Evolutionary conservation across 2,329 filamentous ascomycete species (phyloP).

Genomic region (Sordariomycetes sp.): DNA sequence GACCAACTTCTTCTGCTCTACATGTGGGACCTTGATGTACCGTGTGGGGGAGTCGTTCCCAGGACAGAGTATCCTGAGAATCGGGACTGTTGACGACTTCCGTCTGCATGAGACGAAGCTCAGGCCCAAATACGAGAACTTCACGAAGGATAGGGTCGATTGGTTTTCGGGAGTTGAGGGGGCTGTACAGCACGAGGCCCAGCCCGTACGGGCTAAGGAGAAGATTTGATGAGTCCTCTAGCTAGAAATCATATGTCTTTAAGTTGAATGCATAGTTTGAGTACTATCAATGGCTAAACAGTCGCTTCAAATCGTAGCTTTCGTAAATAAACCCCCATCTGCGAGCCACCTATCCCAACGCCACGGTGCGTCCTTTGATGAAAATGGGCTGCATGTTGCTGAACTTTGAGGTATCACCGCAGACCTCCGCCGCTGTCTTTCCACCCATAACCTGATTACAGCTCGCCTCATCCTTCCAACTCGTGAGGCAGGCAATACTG

Average conservation of each 20-base stretch:
- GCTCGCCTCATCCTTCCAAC: neutral
- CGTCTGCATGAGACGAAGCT: constrained; percentile 45
- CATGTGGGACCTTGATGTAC: constrained; percentile 54
- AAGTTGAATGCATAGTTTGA: no score
- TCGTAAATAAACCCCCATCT: no score
- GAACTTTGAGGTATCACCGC: neutral
- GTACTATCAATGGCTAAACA: no score
- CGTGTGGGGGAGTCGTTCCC: constrained; percentile 22
- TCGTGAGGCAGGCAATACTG: neutral
- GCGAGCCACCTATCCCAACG: no score
- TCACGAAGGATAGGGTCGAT: constrained; percentile 36
- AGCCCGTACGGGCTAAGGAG: no score
- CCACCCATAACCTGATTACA: neutral
- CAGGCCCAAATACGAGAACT: constrained; percentile 43
- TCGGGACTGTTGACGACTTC: constrained; percentile 56
- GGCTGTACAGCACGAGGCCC: no score
- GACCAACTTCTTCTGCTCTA: constrained; percentile 53
- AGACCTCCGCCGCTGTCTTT: neutral
- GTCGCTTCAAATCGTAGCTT: neutral
- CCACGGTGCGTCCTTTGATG: neutral
- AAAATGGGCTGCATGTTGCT: neutral
- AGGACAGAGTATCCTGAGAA: constrained; percentile 34
- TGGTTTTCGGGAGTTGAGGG: no score
- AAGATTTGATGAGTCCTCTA: no score
- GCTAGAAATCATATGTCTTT: no score